A percentile compares a stretch with the other conserved stretches of the same genome.
Conservation (phyloP, 164 flowering plant genomes). For the Pachysandra terminalis region DNA sequence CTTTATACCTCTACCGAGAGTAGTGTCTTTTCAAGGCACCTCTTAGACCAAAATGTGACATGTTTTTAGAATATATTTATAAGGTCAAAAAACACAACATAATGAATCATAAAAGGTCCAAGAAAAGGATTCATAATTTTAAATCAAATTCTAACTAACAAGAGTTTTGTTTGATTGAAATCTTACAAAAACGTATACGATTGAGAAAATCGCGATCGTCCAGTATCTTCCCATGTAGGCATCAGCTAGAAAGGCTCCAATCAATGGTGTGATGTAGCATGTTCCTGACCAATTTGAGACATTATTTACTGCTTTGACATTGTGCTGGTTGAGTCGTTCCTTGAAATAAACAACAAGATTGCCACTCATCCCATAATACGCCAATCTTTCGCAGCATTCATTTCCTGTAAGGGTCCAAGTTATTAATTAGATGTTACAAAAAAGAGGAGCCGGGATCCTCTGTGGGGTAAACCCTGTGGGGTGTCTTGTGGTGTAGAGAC, state of each 20-base stretch:
- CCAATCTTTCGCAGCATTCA: constrained; percentile 44
- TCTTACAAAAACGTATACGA: constrained; percentile 34
- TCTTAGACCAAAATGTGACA: too few relatives aligned
- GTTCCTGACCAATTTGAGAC: constrained; percentile 41
- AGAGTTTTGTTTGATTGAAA: not conserved
- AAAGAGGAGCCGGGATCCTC: too few relatives aligned
- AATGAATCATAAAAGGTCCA: too few relatives aligned
- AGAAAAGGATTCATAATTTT: too few relatives aligned
- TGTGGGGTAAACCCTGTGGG: too few relatives aligned
- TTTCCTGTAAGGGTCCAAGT: constrained; percentile 20
- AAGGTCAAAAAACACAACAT: too few relatives aligned
- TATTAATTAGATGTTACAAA: not conserved
- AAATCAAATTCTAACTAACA: too few relatives aligned
- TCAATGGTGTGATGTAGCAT: constrained; percentile 35
- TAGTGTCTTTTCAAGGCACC: too few relatives aligned
- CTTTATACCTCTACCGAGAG: too few relatives aligned
- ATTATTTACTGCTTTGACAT: constrained; percentile 26
- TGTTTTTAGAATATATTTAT: too few relatives aligned
- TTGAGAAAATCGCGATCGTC: constrained; percentile 33
- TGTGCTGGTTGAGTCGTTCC: constrained; percentile 20
- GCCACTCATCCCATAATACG: constrained; percentile 41
- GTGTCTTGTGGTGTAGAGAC: too few relatives aligned
- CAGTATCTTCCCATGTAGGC: constrained; percentile 39
- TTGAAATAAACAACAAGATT: constrained; percentile 34
- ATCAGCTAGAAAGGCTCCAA: constrained; percentile 45